These are phyloP conservation scores for Fusarium illudens DNA, from an alignment of 2,329 filamentous ascomycete genomes.

Conservation along the genomic window DNA sequence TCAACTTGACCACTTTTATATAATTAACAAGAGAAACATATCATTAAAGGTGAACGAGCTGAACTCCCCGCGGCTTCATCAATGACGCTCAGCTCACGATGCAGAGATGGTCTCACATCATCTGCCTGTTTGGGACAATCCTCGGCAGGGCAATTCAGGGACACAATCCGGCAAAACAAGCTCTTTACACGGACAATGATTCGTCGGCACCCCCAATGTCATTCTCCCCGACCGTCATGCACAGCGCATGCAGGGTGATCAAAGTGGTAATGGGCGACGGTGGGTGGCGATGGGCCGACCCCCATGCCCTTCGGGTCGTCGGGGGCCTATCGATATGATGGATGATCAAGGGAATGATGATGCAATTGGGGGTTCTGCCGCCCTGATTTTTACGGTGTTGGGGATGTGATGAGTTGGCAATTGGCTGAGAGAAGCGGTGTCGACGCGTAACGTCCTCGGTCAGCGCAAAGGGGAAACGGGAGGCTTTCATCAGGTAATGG, in stretches of 20 bases:
- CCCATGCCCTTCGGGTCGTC: slow-evolving; percentile 34
- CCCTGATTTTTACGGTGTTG: slow-evolving; percentile 6
- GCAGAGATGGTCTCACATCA: neutral
- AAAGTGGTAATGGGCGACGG: slow-evolving; percentile 33
- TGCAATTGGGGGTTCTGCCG: slow-evolving; percentile 2
- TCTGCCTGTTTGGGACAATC: neutral
- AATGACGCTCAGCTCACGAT: neutral
- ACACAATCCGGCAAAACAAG: slow-evolving; percentile 13
- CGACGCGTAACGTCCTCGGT: neutral
- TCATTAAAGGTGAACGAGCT: neutral
- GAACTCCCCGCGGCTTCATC: neutral
- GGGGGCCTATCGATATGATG: slow-evolving; percentile 27
- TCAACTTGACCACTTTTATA: neutral
- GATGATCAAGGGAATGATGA: slow-evolving; percentile 24
- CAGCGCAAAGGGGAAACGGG: neutral
- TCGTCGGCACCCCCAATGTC: slow-evolving; percentile 23
- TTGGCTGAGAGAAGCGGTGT: neutral
- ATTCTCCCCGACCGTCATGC: slow-evolving; percentile 31
- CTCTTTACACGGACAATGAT: slow-evolving; percentile 15
- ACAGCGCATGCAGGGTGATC: slow-evolving; percentile 23
- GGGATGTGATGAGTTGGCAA: neutral
- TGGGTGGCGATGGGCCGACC: slow-evolving; percentile 33
- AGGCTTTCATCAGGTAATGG: neutral
- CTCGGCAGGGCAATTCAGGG: neutral
- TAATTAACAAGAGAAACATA: neutral